These are phyloP conservation scores for Zymoseptoria tritici DNA, from an alignment of 2,329 filamentous ascomycete genomes.

Conservation along the genomic window DNA sequence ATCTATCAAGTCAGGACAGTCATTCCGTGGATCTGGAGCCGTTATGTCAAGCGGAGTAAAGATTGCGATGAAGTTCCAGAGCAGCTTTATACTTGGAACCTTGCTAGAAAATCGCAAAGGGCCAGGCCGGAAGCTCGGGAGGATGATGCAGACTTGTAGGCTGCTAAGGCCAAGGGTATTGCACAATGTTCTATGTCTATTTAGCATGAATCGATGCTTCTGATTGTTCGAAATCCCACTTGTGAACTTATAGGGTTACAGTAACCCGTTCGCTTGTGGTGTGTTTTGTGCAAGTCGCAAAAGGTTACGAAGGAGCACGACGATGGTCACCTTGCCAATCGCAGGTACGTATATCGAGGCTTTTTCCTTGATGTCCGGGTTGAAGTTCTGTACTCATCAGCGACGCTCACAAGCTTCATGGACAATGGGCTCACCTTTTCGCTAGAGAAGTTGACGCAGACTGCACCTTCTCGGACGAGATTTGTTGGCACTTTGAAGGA, in stretches of 20 bases:
- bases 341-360: conserved; percentile 95
- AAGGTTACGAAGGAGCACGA: conserved; percentile 79
- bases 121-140: background rate
- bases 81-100: conserved; percentile 3
- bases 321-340: conserved; percentile 95
- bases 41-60: background rate
- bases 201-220: background rate
- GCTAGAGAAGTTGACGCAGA: conserved; percentile 98
- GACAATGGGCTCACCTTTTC: conserved; percentile 52
- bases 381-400: conserved; percentile 60
- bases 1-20: conserved; percentile 7
- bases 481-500: conserved; percentile 83
- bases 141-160: background rate
- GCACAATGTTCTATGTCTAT: background rate
- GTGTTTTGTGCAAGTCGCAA: conserved; percentile 45
- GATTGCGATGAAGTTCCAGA: conserved; percentile 1
- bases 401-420: background rate
- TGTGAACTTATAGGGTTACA: background rate
- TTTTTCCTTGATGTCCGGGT: conserved; percentile 83
- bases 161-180: background rate
- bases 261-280: conserved; percentile 6
- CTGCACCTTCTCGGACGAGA: conserved; percentile 76
- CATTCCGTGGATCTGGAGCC: conserved; percentile 10
- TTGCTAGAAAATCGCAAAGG: background rate
- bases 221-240: background rate